Conservation (phyloP, 169 alveolate genomes). For the Plasmodium gonderi region DNA sequence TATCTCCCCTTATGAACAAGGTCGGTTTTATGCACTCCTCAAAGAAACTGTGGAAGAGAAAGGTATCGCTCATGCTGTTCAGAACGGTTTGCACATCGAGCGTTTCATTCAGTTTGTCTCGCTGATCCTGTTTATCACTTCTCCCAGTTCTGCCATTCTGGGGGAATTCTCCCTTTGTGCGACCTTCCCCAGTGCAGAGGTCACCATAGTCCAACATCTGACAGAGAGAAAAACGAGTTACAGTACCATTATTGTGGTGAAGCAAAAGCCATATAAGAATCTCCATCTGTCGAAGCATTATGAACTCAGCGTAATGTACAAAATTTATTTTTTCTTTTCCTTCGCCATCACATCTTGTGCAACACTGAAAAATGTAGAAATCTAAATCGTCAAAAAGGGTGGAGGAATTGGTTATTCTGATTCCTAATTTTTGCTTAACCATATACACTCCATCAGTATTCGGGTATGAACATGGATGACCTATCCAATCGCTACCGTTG, state of each 20-base stretch:
- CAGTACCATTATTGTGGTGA: conserved; percentile 38
- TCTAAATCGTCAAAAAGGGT: conserved; percentile 4
- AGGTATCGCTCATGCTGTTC: conserved; percentile 52
- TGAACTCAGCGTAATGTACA: not conserved
- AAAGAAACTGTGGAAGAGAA: conserved; percentile 65
- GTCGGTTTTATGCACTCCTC: conserved; percentile 60
- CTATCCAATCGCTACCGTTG: too few relatives aligned
- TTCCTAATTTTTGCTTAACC: not conserved
- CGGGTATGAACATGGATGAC: too few relatives aligned
- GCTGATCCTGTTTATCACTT: not conserved
- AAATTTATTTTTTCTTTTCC: not conserved
- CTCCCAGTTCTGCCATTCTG: not conserved
- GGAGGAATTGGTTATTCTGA: not conserved
- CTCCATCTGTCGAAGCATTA: conserved; percentile 9
- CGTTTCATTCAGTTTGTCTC: not conserved
- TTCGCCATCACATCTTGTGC: not conserved
- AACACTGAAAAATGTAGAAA: conserved; percentile 5
- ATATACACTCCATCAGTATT: too few relatives aligned
- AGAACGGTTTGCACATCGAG: conserved; percentile 24
- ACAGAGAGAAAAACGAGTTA: conserved; percentile 35
- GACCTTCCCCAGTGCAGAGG: not conserved
- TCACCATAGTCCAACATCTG: not conserved
- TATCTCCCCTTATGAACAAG: conserved; percentile 51
- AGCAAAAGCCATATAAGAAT: conserved; percentile 23
- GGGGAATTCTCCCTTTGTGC: not conserved